Evolutionary conservation across 2,329 filamentous ascomycete species (phyloP).

Genomic region (Hypoxylon sp.): DNA sequence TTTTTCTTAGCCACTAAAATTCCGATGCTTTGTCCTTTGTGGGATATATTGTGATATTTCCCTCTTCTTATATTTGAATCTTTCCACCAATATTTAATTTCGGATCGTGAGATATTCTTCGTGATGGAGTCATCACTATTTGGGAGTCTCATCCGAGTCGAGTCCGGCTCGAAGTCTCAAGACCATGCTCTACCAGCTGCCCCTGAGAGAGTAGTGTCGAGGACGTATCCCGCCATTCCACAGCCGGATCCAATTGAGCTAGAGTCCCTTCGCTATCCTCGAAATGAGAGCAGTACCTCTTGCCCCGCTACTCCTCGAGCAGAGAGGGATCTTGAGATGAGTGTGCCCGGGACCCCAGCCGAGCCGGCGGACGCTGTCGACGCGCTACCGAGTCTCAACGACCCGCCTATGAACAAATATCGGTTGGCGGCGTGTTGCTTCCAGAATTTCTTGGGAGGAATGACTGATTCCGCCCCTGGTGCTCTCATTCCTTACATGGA

Average conservation of each 20-base stretch:
- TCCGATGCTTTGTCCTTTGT: background rate
- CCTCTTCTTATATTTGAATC: background rate
- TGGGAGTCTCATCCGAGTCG: conserved; percentile 46
- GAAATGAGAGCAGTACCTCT: conserved; percentile 29
- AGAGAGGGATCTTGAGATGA: conserved; percentile 48
- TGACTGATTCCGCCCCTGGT: conserved; percentile 81
- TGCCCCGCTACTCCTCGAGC: conserved; percentile 38
- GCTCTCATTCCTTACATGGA: conserved; percentile 87
- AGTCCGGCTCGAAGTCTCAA: conserved; percentile 43
- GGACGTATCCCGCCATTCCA: conserved; percentile 56
- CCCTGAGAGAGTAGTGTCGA: conserved; percentile 53
- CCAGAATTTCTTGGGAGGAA: conserved; percentile 75
- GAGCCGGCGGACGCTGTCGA: conserved; percentile 45
- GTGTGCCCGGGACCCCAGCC: conserved; percentile 31
- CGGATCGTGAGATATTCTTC: conserved; percentile 25
- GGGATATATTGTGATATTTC: background rate
- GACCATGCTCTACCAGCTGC: conserved; percentile 49
- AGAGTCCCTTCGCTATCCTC: conserved; percentile 23
- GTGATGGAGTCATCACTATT: conserved; percentile 40
- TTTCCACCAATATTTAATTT: background rate
- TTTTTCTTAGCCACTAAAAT: background rate
- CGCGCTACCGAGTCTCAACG: conserved; percentile 59
- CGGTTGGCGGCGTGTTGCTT: conserved; percentile 74
- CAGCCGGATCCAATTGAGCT: conserved; percentile 48
- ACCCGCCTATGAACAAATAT: conserved; percentile 77